These are phyloP conservation scores for Solanum acaule DNA, from an alignment of 257 asterid genomes.

Conservation along the genomic window DNA sequence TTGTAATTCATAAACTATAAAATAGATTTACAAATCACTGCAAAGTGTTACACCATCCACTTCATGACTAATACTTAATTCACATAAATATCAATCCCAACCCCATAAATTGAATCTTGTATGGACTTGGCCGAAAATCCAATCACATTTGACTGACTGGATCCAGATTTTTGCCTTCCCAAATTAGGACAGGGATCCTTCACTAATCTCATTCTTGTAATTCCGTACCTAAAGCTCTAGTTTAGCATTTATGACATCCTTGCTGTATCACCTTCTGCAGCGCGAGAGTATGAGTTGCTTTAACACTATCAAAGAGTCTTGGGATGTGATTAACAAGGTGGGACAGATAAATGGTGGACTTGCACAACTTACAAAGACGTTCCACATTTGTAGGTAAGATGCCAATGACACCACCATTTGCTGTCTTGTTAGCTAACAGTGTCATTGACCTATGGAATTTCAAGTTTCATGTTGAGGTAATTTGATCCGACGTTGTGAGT, in stretches of 20 bases:
- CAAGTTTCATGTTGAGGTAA: conserved; percentile 10
- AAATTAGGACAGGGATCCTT: background rate
- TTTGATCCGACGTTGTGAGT: background rate
- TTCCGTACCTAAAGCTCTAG: background rate
- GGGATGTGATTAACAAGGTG: conserved; percentile 57
- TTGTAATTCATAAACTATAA: background rate
- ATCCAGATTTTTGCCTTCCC: background rate
- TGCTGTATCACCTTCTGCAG: conserved; percentile 17
- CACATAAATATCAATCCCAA: background rate
- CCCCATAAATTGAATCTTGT: background rate
- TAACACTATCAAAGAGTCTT: conserved; percentile 63
- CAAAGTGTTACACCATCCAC: background rate
- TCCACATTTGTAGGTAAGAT: conserved; percentile 64
- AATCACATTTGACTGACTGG: background rate
- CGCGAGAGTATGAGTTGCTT: conserved; percentile 80
- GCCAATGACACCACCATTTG: background rate
- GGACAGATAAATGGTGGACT: conserved; percentile 60
- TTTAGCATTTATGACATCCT: conserved; percentile 1
- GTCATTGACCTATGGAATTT: background rate
- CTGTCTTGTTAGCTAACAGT: background rate
- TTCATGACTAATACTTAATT: background rate
- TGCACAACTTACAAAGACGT: conserved; percentile 42
- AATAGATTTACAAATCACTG: background rate
- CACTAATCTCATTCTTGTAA: background rate
- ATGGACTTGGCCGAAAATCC: background rate